Evolutionary conservation across 495 filamentous ascomycete species (phyloP), one percentile per base, ranked within the genome.

Genomic region (Ramalina peruviana): DNA sequence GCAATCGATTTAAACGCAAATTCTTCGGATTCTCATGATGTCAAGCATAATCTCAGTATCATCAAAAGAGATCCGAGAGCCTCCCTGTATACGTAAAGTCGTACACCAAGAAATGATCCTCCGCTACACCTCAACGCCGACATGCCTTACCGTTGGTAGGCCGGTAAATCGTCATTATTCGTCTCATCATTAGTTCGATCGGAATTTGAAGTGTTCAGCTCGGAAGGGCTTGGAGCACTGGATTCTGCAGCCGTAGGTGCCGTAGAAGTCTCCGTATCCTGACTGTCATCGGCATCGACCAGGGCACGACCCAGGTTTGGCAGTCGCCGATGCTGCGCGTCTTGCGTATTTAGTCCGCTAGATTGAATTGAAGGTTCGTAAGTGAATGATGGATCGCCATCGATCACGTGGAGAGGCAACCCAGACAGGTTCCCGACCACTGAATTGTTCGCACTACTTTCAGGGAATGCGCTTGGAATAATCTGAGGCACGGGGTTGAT

Each of bases 201-300:
- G 23, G 10, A 11, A 38, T 36, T 23, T 3, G 13, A 7, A 16
- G 33, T 23, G 19, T 12, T 4, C 3, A 12, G 16, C 11, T n/a
- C 1, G 1, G 10, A 62, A 36, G 88, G 65, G 17, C 76, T 66
- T 1, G 86, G 86, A 7, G 85, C 85, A 17, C 75, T 82, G 3
- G 84, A 80, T 45, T 66, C 69, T 38, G 45, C 21, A 12, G 20
- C 43, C 10, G 27, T 21, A 20, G 7, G 23, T 21, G 4, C n/a
- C 0, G 33, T 11, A 37, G 43, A 10, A 43, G 36, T 15, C 39
- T 54, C 60, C 33, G 55, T 51, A 11, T 65, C 50, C 7, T 68
- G 67, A n/a, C 68, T 70, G 36, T 78, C 71, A 20, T 68, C 68
- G 0, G 68, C 66, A 41, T 50, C 30, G 6, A 3, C 11, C 7